Percentiles rank a stretch among this genome's conserved stretches.
These are phyloP conservation scores for Cryphonectria parasitica DNA, from an alignment of 2,329 filamentous ascomycete genomes.

Conservation along the genomic window DNA sequence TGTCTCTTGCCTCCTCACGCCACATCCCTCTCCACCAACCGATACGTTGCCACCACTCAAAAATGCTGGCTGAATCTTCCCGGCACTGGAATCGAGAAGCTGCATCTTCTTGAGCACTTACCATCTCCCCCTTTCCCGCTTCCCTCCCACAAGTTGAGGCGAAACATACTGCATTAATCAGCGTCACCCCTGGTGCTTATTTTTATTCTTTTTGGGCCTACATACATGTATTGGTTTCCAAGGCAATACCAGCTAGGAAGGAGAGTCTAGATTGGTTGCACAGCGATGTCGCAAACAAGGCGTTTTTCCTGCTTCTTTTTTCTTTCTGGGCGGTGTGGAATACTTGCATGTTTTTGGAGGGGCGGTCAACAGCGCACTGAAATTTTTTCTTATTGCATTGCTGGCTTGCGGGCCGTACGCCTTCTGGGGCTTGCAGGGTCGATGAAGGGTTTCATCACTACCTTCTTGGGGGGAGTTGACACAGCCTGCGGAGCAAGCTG, in stretches of 20 bases:
- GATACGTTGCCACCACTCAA: conserved; percentile 9
- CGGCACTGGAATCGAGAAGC: background rate
- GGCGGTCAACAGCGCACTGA: conserved; percentile 8
- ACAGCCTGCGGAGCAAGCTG: conserved; percentile 8
- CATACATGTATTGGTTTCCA: conserved; percentile 8
- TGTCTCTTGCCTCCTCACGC: background rate
- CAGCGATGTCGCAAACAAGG: conserved; percentile 27
- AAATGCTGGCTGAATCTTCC: background rate
- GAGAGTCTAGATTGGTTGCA: conserved; percentile 16
- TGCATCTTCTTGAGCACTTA: background rate
- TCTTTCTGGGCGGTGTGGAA: conserved; percentile 6
- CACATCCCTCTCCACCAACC: background rate
- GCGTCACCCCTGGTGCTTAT: conserved; percentile 5
- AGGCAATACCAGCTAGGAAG: conserved; percentile 19
- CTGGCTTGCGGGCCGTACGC: background rate
- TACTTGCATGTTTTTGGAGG: conserved; percentile 11
- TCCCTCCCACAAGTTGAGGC: background rate
- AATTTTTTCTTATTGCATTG: conserved; percentile 8
- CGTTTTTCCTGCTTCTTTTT: conserved; percentile 16
- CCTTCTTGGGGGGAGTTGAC: conserved; percentile 9
- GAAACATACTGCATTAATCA: conserved; percentile 4
- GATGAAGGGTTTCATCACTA: conserved; percentile 5
- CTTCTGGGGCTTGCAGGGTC: background rate
- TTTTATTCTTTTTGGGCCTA: conserved; percentile 17
- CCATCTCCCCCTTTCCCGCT: background rate